These are phyloP conservation scores for Sporothrix inflata DNA, from an alignment of 2,329 filamentous ascomycete genomes.

Conservation along the genomic window DNA sequence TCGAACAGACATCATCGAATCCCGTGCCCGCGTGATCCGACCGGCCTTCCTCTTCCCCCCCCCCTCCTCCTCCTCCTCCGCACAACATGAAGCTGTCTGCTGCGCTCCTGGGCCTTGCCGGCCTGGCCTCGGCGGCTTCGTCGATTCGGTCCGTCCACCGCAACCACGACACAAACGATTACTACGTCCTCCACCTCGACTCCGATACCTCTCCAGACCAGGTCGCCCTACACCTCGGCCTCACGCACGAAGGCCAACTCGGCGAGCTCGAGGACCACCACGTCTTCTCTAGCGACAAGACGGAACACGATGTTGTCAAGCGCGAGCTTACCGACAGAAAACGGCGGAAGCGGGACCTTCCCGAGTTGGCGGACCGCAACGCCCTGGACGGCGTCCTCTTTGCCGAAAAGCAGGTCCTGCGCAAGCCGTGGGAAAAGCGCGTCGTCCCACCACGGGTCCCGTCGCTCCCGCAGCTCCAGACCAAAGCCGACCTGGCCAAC, in stretches of 20 bases:
- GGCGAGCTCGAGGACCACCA: constrained; percentile 80
- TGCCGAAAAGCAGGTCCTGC: constrained; percentile 71
- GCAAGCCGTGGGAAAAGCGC: constrained; percentile 58
- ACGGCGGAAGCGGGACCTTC: constrained; percentile 63
- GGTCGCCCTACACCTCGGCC: constrained; percentile 72
- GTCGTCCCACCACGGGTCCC: constrained; percentile 43
- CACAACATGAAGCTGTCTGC: constrained; percentile 54
- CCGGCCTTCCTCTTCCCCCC: not conserved
- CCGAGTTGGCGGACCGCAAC: constrained; percentile 44
- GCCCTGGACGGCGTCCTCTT: constrained; percentile 75
- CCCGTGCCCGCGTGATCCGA: not conserved
- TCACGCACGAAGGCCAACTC: constrained; percentile 79
- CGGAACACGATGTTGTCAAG: constrained; percentile 62
- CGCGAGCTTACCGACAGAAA: constrained; percentile 56
- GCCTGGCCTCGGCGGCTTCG: constrained; percentile 56
- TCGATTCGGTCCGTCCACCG: constrained; percentile 54
- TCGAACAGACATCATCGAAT: not conserved
- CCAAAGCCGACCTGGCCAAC: constrained; percentile 37
- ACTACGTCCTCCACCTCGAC: constrained; percentile 88
- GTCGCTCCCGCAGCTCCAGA: not conserved
- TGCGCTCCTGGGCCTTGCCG: constrained; percentile 57
- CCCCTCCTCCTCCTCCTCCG: not conserved
- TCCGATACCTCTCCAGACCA: constrained; percentile 65
- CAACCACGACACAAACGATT: constrained; percentile 81
- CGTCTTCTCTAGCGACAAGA: constrained; percentile 76